phyloP scores from a whole-genome alignment of 331 rosid genomes.

The Ulmus americana region DNA sequence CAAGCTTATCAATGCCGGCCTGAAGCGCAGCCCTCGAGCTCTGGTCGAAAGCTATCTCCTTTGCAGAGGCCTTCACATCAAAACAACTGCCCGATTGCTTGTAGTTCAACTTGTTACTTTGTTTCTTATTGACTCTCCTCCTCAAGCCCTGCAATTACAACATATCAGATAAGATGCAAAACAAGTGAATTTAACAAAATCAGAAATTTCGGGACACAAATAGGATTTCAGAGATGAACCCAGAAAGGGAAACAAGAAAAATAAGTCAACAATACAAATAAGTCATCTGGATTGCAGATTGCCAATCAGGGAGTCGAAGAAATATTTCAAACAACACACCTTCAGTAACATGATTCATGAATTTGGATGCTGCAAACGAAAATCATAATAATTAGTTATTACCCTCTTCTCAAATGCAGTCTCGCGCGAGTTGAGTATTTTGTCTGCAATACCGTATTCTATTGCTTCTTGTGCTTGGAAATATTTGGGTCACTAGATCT shows the following conservation, averaged over 20 bases:
- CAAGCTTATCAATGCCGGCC: constrained; percentile 87
- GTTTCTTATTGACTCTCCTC: constrained; percentile 32
- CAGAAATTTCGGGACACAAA: background rate
- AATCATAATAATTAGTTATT: too few relatives aligned
- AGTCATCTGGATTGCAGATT: too few relatives aligned
- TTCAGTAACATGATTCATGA: too few relatives aligned
- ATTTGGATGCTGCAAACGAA: too few relatives aligned
- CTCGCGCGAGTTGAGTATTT: constrained; percentile 42
- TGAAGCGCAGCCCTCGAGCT: constrained; percentile 69
- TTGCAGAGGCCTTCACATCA: constrained; percentile 57
- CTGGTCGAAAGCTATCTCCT: constrained; percentile 91
- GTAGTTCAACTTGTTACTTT: constrained; percentile 51
- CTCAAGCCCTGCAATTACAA: constrained; percentile 38
- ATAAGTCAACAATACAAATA: too few relatives aligned
- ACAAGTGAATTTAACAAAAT: background rate
- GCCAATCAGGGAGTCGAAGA: too few relatives aligned
- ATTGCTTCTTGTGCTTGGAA: constrained; percentile 68
- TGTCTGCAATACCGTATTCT: constrained; percentile 81
- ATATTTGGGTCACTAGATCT: constrained; percentile 55
- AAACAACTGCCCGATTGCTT: constrained; percentile 50
- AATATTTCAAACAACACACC: too few relatives aligned
- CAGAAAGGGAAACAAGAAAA: too few relatives aligned
- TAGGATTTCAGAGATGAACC: background rate
- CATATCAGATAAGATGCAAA: background rate
- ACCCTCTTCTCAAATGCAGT: constrained; percentile 62